Evolutionary conservation across 495 filamentous ascomycete species (phyloP), one percentile per base, ranked within the genome.

Genomic region (Tuber calosporum): DNA sequence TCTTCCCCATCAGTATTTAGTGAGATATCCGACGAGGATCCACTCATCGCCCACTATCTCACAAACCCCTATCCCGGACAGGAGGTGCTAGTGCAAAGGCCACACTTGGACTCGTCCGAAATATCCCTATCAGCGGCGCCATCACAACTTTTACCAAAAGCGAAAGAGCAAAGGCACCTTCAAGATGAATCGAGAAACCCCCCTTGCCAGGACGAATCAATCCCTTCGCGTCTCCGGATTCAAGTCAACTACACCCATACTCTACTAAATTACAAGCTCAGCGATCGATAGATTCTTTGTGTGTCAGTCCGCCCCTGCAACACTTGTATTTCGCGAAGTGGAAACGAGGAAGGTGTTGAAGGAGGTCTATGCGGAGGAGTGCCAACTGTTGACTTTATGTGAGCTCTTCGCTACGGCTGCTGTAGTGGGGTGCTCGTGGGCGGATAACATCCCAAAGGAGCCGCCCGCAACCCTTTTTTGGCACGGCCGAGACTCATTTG

Each of bases 361-460:
- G 42, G 26, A 38, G 3, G 67, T 58, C 13, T 73, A 73, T 39
- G 48, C 72, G n/a, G 34, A 68, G n/a, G 69, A 45, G 41, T 43
- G 66, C 42, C 69, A 67, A 13, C 26, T 26, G 17, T 53, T 69
- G 41, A 38, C 42, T 9, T 22, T 73, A 36, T 73, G 72, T 37
- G 72, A 73, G 13, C 72, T 73, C n/a, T 73, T 58, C 30, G 72
- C 72, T 69, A 68, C 43, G 15, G 72, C 72, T 6, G 67, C 72
- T 17, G 72, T 73, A 19, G 72, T 73, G 11, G 72, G 72, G 40
- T 69, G 66, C 40, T 68, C 48, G 38, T 73, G 72, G 72, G 67
- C 68, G 26, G 67, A 69, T 22, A 43, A 53, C 34, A 53, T 73
- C 40, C 66, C 72, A 69, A 68, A 22, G 19, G 72, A 73, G 66